These are phyloP conservation scores for Sapria himalayana DNA, from an alignment of 345 rosid genomes.

Conservation along the genomic window DNA sequence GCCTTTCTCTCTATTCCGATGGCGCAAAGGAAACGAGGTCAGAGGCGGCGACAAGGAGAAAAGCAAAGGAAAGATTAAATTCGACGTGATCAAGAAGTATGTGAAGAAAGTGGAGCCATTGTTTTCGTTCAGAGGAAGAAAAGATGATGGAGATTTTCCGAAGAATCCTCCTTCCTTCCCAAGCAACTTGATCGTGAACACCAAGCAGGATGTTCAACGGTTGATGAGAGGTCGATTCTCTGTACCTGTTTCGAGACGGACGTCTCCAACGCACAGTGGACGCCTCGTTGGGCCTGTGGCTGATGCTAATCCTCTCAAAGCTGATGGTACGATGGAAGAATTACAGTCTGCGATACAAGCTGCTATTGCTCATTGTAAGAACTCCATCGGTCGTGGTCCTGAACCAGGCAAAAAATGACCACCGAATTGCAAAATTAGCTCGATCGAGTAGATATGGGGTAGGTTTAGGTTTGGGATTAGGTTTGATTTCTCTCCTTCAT, in stretches of 20 bases:
- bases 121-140: slow-evolving; percentile 30
- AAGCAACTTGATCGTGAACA: slow-evolving; percentile 18
- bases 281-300: slow-evolving; percentile 28
- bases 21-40: slow-evolving; percentile 31
- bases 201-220: slow-evolving; percentile 22
- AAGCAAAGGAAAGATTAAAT: slow-evolving; percentile 27
- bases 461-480: too few relatives aligned
- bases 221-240: slow-evolving; percentile 42
- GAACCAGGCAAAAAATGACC: too few relatives aligned
- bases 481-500: too few relatives aligned
- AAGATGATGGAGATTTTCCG: slow-evolving; percentile 18
- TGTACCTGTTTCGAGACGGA: slow-evolving; percentile 78
- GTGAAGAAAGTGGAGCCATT: slow-evolving; percentile 32
- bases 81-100: slow-evolving; percentile 47
- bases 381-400: slow-evolving; percentile 35
- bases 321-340: slow-evolving; percentile 85
- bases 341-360: slow-evolving; percentile 92
- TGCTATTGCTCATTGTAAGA: slow-evolving; percentile 96
- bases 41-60: slow-evolving; percentile 14
- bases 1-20: slow-evolving; percentile 54
- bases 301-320: slow-evolving; percentile 23
- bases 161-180: slow-evolving; percentile 32
- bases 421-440: too few relatives aligned
- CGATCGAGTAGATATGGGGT: too few relatives aligned
- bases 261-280: slow-evolving; percentile 77